phyloP scores from a whole-genome alignment of 768 basidiomycete species.

The Tricholoma terreum region DNA sequence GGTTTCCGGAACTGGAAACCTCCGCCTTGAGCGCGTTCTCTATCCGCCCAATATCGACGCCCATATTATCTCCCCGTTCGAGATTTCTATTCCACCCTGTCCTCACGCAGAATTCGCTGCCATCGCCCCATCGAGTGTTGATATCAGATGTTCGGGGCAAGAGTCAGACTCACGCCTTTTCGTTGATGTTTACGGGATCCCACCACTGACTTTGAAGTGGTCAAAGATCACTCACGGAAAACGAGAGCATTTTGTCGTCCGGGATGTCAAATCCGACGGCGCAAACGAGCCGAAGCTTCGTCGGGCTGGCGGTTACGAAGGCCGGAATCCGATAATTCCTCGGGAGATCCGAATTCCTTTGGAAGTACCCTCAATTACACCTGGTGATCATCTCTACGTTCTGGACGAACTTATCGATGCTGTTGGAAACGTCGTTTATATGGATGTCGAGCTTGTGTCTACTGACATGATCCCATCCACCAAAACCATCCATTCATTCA shows the following conservation, averaged over 20 bases:
- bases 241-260: slow-evolving; percentile 56
- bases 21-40: slow-evolving; percentile 71
- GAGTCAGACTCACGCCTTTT: slow-evolving; percentile 51
- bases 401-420: slow-evolving; percentile 81
- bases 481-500: slow-evolving; percentile 56
- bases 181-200: slow-evolving; percentile 69
- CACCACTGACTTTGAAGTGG: slow-evolving; percentile 78
- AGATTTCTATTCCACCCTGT: slow-evolving; percentile 77
- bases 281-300: too few species aligned
- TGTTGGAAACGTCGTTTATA: slow-evolving; percentile 68
- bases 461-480: slow-evolving; percentile 21
- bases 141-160: slow-evolving; percentile 68
- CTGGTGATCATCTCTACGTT: slow-evolving; percentile 68
- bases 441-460: slow-evolving; percentile 30
- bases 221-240: slow-evolving; percentile 62
- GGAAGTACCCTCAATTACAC: slow-evolving; percentile 54
- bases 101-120: slow-evolving; percentile 69
- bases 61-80: slow-evolving; percentile 56
- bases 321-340: slow-evolving; percentile 28
- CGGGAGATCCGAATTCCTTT: slow-evolving; percentile 69
- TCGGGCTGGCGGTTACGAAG: slow-evolving; percentile 11
- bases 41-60: slow-evolving; percentile 73
- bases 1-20: slow-evolving; percentile 67
- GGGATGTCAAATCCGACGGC: slow-evolving; percentile 1
- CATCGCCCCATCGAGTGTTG: slow-evolving; percentile 33